Base-by-base conservation (phyloP, 345 rosid species). In the Camelina sativa region DNA sequence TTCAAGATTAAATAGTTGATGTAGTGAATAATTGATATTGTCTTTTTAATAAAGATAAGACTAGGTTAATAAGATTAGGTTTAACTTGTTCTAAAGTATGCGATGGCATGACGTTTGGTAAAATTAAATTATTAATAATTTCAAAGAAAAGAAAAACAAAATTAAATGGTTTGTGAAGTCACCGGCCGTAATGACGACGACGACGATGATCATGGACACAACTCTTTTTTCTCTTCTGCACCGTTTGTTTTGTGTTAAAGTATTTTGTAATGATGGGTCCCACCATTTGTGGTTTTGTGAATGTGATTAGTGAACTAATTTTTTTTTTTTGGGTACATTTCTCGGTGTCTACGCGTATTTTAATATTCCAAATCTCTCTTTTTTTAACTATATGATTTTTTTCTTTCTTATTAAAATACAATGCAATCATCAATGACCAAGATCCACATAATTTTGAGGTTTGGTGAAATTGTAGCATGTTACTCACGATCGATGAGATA, bases 181-280 rank as follows among this genome's bases (percentile, higher is more conserved):
- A 80, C 81, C 80, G 44, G 59, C 47, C 64, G 8, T 11, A 68
- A 62, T 69, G 83, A 69, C 20, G 72, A 68, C 44, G 76, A 62
- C 67, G 83, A 69, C 20, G 72, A 68, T 34, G 76, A 78, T 78
- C 84, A 68, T 81, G 82, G 85, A 79, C 86, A 75, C 79, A 59
- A 75, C 62, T 75, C 32, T 60, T 8, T 8, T 8, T 34, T 8
- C 8, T 7, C 78, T 66, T 72, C 55, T 71, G 25, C 80, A 61
- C 80, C 77, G 48, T 77, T 19, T 51, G 73, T 85, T 85, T 75
- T 47, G 84, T 34, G 41, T 62, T 40, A 57, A 80, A 62, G 44
- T 37, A 35, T 56, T 56, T 81, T 43, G 62, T 34, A 74, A 11
- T 10, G 8, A 17, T 34, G 85, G 85, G 56, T 72, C 89, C 84